Base-by-base conservation (phyloP, 805 yeast species). In the Metschnikowia koreensis region DNA sequence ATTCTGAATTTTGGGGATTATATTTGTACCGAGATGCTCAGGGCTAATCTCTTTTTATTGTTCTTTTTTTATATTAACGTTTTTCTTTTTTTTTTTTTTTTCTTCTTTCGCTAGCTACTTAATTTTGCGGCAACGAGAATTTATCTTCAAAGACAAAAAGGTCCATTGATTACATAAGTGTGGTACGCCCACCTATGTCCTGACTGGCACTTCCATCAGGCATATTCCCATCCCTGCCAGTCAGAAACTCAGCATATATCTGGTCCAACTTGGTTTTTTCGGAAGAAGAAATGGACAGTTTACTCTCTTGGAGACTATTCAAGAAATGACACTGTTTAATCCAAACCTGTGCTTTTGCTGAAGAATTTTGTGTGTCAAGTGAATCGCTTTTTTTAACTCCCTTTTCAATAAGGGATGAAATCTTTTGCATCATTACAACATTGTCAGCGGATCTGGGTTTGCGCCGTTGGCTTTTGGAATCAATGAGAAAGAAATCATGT, bases 181-280 rank as follows among this genome's bases (percentile, higher is more conserved):
- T 87, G 9, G 88, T 80, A 53, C 97, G 76, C 3, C 91, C 96
- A 1, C 97, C 97, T 15, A 91, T 79, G 44, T 87, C 92, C 39
- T 75, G 82, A 61, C 94, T 82, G 3, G 93, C 82, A 34, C 83
- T 79, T 0, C 97, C 97, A 56, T 83, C 84, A 0, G 96, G 96
- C 89, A 93, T 83, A 52, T 86, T 84, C 0, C 97, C 97, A 51
- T 87, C 92, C 42, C 97, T 71, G 13, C 82, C 90, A 39, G 83
- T 79, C 6, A 85, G 81, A 63, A 93, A 94, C 62, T 86, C 84
- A 17, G 73, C 64, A 64, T 93, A 93, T 34, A 93, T 85, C 0
- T 65, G 68, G 26, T 73, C 66, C 45, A 93, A 76, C 61, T 90
- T 88, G 7, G 59, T 58, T 54, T 80, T 77, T 62, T 93, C 98